Percentiles rank a stretch among this genome's conserved stretches.
These are phyloP conservation scores for Tolypocladium guangdongense DNA, from an alignment of 2,329 filamentous ascomycete species.

Conservation along the genomic window DNA sequence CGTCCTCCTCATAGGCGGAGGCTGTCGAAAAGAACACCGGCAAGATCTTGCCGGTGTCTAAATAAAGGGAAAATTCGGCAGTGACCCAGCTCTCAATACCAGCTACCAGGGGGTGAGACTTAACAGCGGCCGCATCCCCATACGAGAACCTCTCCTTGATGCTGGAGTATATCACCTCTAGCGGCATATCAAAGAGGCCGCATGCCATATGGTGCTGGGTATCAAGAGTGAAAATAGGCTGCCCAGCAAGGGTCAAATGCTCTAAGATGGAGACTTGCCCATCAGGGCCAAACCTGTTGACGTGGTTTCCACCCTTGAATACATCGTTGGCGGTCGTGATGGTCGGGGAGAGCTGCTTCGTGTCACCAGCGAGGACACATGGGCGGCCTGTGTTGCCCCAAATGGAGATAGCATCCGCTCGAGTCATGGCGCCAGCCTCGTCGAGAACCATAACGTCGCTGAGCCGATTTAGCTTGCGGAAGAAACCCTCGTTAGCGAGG, in stretches of 20 bases:
- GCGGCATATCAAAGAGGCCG: neutral
- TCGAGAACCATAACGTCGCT: neutral
- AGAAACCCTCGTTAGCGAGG: neutral
- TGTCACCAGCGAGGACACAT: neutral
- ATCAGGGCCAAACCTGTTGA: neutral
- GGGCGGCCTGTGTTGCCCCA: neutral
- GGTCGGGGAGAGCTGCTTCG: neutral
- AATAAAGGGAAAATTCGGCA: neutral
- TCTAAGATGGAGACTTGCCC: neutral
- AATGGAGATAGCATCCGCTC: neutral
- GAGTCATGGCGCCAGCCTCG: neutral
- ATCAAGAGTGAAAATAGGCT: neutral
- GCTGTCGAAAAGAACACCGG: neutral
- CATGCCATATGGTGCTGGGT: neutral
- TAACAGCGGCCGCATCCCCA: too few relatives aligned
- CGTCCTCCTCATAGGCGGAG: neutral
- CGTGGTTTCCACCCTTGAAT: neutral
- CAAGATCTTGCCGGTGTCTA: neutral
- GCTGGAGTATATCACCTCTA: neutral
- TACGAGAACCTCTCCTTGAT: neutral
- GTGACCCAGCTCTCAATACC: neutral
- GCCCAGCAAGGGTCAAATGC: neutral
- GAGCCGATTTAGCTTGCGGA: neutral
- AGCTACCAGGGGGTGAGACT: neutral
- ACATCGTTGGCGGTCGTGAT: neutral